Conservation (phyloP, 805 yeast species). For the Helenozyma rhizophorensis region DNA sequence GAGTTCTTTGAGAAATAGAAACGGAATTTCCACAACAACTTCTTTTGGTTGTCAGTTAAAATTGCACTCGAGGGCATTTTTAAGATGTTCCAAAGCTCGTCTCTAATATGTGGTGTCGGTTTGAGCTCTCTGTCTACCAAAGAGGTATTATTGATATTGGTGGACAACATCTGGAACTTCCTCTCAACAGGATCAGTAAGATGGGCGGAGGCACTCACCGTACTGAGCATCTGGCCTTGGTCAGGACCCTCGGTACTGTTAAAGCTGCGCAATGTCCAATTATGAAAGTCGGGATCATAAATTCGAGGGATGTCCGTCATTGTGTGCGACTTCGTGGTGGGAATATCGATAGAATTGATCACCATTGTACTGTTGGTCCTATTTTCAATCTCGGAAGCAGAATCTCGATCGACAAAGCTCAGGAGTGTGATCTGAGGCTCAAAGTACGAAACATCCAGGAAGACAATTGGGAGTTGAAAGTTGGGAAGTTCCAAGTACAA, state of each 20-base stretch:
- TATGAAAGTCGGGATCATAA: slow-evolving; percentile 42
- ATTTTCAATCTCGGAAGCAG: not conserved
- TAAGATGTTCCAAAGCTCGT: slow-evolving; percentile 64
- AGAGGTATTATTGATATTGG: slow-evolving; percentile 69
- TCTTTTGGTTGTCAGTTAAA: slow-evolving; percentile 76
- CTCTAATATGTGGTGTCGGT: slow-evolving; percentile 81
- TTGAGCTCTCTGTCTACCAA: slow-evolving; percentile 79
- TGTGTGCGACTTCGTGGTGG: slow-evolving; percentile 8
- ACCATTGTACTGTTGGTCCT: slow-evolving; percentile 29
- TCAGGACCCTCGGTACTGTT: slow-evolving; percentile 3
- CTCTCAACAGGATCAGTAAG: slow-evolving; percentile 74
- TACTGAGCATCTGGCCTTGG: not conserved
- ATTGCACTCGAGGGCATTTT: slow-evolving; percentile 80
- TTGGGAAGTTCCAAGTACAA: slow-evolving; percentile 47
- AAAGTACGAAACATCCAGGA: slow-evolving; percentile 49
- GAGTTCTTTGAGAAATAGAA: slow-evolving; percentile 52
- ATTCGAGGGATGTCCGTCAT: slow-evolving; percentile 27
- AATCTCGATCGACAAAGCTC: slow-evolving; percentile 17
- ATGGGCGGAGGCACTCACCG: not conserved
- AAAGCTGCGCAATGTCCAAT: slow-evolving; percentile 7
- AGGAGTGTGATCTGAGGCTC: slow-evolving; percentile 9
- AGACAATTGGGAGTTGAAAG: slow-evolving; percentile 71
- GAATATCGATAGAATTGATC: slow-evolving; percentile 31
- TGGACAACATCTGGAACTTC: slow-evolving; percentile 78
- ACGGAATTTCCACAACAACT: slow-evolving; percentile 85